These are phyloP conservation scores for Aspergillus affinis DNA, from an alignment of 495 filamentous ascomycete species.

Conservation along the genomic window DNA sequence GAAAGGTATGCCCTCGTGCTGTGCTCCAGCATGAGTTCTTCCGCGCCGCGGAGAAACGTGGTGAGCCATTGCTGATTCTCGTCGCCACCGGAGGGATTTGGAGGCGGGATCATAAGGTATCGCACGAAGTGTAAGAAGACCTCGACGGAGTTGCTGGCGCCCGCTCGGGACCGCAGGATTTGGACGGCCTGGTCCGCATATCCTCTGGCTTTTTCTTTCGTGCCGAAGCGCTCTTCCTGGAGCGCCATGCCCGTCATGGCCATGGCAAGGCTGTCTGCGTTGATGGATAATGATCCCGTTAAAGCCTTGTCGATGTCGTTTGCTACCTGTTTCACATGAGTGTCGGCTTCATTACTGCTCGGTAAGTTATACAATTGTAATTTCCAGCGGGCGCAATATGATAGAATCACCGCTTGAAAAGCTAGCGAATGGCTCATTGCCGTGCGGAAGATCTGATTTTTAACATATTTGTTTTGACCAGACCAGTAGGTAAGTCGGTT, in stretches of 20 bases:
- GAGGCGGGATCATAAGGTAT: constrained; percentile 29
- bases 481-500: constrained; percentile 46
- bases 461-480: constrained; percentile 40
- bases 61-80: constrained; percentile 33
- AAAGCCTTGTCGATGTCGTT: constrained; percentile 29
- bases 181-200: constrained; percentile 35
- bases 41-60: constrained; percentile 39
- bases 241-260: constrained; percentile 41
- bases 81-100: constrained; percentile 4
- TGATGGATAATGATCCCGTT: constrained; percentile 19
- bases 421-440: constrained; percentile 38
- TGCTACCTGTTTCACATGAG: constrained; percentile 25
- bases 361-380: constrained; percentile 26
- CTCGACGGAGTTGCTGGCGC: constrained; percentile 25
- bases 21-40: constrained; percentile 38
- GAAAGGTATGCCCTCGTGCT: constrained; percentile 27
- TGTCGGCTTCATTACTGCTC: constrained; percentile 26
- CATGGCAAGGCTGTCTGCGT: constrained; percentile 34
- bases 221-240: constrained; percentile 45
- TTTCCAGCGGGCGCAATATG: constrained; percentile 43
- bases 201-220: constrained; percentile 24
- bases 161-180: constrained; percentile 33
- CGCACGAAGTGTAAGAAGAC: constrained; percentile 42
- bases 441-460: constrained; percentile 37
- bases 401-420: constrained; percentile 40